phyloP scores from a whole-genome alignment of 2,329 filamentous ascomycete genomes.

The Calonectria henricotiae region DNA sequence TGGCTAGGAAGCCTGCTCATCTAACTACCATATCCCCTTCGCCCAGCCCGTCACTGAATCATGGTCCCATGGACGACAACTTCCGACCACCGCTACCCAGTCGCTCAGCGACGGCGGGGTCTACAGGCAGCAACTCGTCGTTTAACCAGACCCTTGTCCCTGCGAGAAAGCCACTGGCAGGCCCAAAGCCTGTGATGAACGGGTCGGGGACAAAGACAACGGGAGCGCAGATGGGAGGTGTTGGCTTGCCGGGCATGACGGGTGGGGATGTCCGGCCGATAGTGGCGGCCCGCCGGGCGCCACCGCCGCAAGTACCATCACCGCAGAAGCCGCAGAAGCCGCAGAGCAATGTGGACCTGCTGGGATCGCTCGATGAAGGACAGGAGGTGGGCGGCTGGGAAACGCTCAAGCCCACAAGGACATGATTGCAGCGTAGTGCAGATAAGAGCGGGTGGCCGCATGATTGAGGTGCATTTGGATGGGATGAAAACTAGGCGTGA shows the following conservation, averaged over 20 bases:
- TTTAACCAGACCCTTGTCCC: constrained; percentile 39
- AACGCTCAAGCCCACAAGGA: constrained; percentile 66
- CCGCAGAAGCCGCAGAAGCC: constrained; percentile 51
- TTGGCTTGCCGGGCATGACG: constrained; percentile 45
- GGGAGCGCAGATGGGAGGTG: constrained; percentile 39
- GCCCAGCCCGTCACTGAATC: constrained; percentile 47
- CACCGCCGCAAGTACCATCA: constrained; percentile 42
- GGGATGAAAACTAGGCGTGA: constrained; percentile 19
- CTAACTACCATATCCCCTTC: constrained; percentile 58
- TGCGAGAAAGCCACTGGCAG: constrained; percentile 51
- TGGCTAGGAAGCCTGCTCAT: constrained; percentile 77
- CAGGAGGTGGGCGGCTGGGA: constrained; percentile 71
- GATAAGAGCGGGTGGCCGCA: constrained; percentile 19
- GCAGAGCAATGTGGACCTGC: constrained; percentile 56
- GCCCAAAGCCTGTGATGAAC: constrained; percentile 47
- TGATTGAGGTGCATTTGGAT: constrained; percentile 10
- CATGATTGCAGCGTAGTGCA: constrained; percentile 29
- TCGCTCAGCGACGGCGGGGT: constrained; percentile 45
- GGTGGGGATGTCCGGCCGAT: constrained; percentile 42
- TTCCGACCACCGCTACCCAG: constrained; percentile 50
- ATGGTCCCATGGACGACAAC: constrained; percentile 46
- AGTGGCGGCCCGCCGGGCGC: constrained; percentile 43
- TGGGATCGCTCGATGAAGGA: constrained; percentile 68
- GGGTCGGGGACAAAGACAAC: constrained; percentile 44
- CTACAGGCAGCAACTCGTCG: constrained; percentile 33